These are phyloP conservation scores for Clarireedia hainanense DNA, from an alignment of 2,329 filamentous ascomycete species.

Conservation along the genomic window DNA sequence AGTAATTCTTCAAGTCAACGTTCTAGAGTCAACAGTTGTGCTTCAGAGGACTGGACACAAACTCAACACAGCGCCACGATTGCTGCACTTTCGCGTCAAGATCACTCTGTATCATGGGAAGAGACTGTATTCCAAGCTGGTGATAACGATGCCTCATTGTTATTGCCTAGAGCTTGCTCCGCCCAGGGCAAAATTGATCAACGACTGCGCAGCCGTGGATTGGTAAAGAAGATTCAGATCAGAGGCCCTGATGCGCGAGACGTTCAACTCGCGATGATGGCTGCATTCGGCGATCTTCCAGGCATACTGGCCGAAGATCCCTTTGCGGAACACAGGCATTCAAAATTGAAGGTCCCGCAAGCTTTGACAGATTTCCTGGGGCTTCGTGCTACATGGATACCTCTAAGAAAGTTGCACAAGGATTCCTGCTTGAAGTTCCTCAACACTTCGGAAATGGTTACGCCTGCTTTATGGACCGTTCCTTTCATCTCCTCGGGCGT, in stretches of 20 bases:
- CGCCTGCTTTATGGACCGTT: constrained; percentile 62
- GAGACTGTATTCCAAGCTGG: constrained; percentile 12
- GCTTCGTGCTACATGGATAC: constrained; percentile 63
- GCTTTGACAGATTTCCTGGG: constrained; percentile 33
- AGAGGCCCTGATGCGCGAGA: constrained; percentile 58
- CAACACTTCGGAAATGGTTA: constrained; percentile 63
- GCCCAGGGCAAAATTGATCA: constrained; percentile 55
- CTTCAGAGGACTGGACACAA: constrained; percentile 41
- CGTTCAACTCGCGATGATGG: constrained; percentile 54
- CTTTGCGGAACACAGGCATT: constrained; percentile 15
- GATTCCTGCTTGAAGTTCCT: constrained; percentile 66
- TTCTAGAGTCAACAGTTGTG: constrained; percentile 30
- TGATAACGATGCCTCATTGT: constrained; percentile 21
- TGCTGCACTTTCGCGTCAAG: constrained; percentile 19
- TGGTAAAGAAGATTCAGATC: constrained; percentile 57
- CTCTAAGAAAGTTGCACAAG: constrained; percentile 67
- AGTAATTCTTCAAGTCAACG: constrained; percentile 32
- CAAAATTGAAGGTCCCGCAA: constrained; percentile 15
- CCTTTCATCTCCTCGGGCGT: constrained; percentile 62
- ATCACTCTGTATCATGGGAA: constrained; percentile 24
- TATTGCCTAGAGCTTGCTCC: constrained; percentile 61
- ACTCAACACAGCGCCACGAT: constrained; percentile 23
- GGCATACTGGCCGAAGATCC: constrained; percentile 29
- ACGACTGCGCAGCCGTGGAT: constrained; percentile 66
- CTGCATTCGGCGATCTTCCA: constrained; percentile 52